These are phyloP conservation scores for Talaromyces thailandensis DNA, from an alignment of 495 filamentous ascomycete genomes.

Conservation along the genomic window DNA sequence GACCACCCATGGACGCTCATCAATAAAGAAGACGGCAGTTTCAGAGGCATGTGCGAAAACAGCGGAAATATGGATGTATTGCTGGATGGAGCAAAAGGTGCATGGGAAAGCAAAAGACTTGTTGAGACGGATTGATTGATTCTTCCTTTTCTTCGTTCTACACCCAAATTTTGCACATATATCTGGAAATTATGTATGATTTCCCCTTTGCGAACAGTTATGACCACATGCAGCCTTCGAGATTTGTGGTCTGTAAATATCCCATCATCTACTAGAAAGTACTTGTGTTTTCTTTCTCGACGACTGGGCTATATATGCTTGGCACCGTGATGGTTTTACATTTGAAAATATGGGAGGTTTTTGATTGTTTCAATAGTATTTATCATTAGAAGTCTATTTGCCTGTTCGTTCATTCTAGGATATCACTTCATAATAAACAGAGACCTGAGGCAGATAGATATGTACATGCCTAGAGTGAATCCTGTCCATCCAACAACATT, in stretches of 20 bases:
- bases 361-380: not conserved
- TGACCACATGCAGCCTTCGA: not conserved
- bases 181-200: not conserved
- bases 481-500: not conserved
- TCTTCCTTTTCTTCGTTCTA: not conserved
- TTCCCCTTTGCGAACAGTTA: not conserved
- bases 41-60: conserved; percentile 90
- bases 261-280: not conserved
- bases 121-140: conserved; percentile 24
- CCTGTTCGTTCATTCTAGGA: not conserved
- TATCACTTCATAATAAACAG: not conserved
- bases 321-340: not conserved
- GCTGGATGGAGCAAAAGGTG: conserved; percentile 66
- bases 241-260: not conserved
- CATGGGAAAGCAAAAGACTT: conserved; percentile 45
- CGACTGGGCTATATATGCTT: not conserved
- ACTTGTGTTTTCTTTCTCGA: not conserved
- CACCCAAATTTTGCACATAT: not conserved
- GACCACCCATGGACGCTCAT: conserved; percentile 79
- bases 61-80: conserved; percentile 78
- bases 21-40: conserved; percentile 55
- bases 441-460: not conserved
- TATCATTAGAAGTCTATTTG: not conserved
- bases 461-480: not conserved
- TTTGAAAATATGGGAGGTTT: not conserved